Conservation (phyloP, 1,284 basidiomycete genomes). For the Marasmius sp. region DNA sequence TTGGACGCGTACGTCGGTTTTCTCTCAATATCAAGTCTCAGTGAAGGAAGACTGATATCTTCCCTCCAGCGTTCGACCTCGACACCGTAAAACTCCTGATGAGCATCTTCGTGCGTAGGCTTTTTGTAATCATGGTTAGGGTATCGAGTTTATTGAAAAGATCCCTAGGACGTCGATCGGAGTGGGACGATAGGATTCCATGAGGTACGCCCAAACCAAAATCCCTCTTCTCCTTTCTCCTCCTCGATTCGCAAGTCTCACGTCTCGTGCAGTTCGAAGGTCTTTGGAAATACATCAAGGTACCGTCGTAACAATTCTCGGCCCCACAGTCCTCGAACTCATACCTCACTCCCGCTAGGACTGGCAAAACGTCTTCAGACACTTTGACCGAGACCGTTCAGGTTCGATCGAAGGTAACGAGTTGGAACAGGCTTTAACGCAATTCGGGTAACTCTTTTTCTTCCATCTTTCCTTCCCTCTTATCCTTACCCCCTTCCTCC, state of each 20-base stretch:
- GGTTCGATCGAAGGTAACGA: slow-evolving; percentile 72
- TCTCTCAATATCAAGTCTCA: too few relatives aligned
- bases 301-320: too few relatives aligned
- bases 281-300: slow-evolving; percentile 80
- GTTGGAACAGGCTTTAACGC: slow-evolving; percentile 60
- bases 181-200: slow-evolving; percentile 77
- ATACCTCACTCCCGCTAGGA: too few relatives aligned
- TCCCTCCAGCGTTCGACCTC: slow-evolving; percentile 65
- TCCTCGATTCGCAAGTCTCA: too few relatives aligned
- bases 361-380: slow-evolving; percentile 79
- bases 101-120: slow-evolving; percentile 67
- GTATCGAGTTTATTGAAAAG: background rate
- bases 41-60: too few relatives aligned
- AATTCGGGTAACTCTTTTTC: slow-evolving; percentile 76
- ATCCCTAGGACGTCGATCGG: slow-evolving; percentile 60
- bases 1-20: slow-evolving; percentile 75
- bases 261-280: slow-evolving; percentile 77
- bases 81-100: slow-evolving; percentile 84
- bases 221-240: too few relatives aligned
- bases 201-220: too few relatives aligned
- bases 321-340: too few relatives aligned
- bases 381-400: slow-evolving; percentile 75
- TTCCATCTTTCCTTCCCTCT: too few relatives aligned
- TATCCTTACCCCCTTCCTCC: too few relatives aligned
- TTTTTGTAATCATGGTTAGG: too few relatives aligned